Conservation (phyloP, 176 grass and related monocot species). For the Olyra latifolia region DNA sequence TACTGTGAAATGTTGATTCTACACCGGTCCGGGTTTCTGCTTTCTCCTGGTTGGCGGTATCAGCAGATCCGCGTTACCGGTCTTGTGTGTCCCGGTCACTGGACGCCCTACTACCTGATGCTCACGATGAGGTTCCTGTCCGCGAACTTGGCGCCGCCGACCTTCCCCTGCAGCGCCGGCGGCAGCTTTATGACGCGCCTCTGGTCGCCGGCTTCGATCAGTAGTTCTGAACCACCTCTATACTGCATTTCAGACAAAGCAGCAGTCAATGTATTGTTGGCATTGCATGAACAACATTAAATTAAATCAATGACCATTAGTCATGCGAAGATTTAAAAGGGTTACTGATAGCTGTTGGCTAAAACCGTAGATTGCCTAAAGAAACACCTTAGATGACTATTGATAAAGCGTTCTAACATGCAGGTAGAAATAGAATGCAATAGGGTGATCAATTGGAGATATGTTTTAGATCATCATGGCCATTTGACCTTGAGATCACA, state of each 20-base stretch:
- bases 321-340: not conserved
- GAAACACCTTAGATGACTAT: not conserved
- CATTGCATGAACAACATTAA: not conserved
- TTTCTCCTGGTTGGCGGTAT: too few relatives aligned
- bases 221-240: conserved; percentile 69
- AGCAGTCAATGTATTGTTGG: not conserved
- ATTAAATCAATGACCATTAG: not conserved
- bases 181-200: conserved; percentile 84
- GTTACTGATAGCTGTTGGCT: not conserved
- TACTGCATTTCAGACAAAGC: conserved; percentile 61
- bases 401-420: not conserved
- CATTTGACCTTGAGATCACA: not conserved
- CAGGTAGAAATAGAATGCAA: not conserved
- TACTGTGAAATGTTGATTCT: too few relatives aligned
- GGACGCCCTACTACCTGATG: conserved; percentile 37
- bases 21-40: too few relatives aligned
- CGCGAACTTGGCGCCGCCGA: conserved; percentile 68
- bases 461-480: not conserved
- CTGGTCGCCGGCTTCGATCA: conserved; percentile 90
- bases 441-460: not conserved
- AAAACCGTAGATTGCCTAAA: not conserved
- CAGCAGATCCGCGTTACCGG: not conserved
- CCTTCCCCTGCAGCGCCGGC: conserved; percentile 62
- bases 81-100: not conserved
- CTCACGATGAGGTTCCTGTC: conserved; percentile 76